phyloP scores from a whole-genome alignment of 139 green algal species.

The Ettlia oleoabundans region DNA sequence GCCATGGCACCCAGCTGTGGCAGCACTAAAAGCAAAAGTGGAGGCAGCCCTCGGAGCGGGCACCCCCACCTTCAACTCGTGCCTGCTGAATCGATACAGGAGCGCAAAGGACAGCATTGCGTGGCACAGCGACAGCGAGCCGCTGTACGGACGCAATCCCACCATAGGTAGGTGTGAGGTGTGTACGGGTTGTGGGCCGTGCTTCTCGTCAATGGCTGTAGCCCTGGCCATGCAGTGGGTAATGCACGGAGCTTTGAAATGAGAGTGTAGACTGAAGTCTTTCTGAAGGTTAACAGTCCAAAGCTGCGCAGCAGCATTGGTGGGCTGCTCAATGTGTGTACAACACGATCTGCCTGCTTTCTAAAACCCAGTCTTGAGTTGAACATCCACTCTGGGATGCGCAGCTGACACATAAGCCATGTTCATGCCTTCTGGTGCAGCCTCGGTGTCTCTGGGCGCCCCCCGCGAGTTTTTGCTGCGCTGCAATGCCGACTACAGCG shows the following conservation, averaged over 20 bases:
- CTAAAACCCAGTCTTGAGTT: no score
- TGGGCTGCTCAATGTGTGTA: no score
- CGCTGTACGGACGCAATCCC: conserved; percentile 44
- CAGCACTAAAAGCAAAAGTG: conserved; percentile 37
- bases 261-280: no score
- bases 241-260: no score
- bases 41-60: not conserved
- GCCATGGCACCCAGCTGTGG: conserved; percentile 34
- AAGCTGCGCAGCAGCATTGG: no score
- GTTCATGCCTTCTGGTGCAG: no score
- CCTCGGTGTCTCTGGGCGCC: conserved; percentile 65
- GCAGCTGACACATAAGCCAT: no score
- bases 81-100: not conserved
- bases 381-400: not conserved
- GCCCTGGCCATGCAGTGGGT: not conserved
- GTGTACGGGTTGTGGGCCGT: no score
- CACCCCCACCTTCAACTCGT: conserved; percentile 35
- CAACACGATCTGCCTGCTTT: no score
- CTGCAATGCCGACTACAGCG: conserved; percentile 38
- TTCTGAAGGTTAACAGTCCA: no score
- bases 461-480: conserved; percentile 66
- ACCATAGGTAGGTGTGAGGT: no score
- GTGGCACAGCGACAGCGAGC: conserved; percentile 68
- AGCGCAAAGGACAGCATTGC: not conserved
- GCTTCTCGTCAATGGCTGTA: no score